phyloP scores from a whole-genome alignment of 2,329 filamentous ascomycete species.

The Didymella segeticola region DNA sequence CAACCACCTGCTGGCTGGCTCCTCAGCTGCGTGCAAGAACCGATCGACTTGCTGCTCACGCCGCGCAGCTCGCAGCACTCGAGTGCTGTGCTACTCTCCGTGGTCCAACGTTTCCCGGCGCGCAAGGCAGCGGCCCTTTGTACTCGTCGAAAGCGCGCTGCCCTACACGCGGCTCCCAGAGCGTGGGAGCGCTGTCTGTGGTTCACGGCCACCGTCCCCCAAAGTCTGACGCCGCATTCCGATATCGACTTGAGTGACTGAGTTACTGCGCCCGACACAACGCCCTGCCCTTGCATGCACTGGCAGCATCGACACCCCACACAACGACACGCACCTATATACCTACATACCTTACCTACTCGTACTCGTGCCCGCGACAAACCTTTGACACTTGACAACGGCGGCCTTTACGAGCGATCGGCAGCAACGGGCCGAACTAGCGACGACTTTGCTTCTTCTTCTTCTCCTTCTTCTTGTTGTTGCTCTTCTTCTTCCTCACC shows the following conservation, averaged over 20 bases:
- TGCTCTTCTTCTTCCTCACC: no score
- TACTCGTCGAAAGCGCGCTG: constrained; percentile 4
- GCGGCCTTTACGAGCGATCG: no score
- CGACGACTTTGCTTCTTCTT: no score
- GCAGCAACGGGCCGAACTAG: constrained; percentile 9
- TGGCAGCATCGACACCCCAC: not conserved
- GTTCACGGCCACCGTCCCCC: no score
- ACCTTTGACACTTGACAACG: no score
- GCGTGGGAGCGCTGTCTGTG: constrained; percentile 18
- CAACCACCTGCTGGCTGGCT: not conserved
- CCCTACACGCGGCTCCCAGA: constrained; percentile 20
- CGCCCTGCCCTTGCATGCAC: constrained; percentile 5
- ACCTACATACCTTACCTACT: constrained; percentile 13
- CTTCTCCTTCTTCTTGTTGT: no score
- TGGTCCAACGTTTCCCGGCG: constrained; percentile 5
- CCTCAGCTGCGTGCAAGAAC: not conserved
- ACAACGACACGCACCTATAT: not conserved
- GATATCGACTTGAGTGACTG: not conserved
- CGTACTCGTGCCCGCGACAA: no score
- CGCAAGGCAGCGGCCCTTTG: constrained; percentile 8
- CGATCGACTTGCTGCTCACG: not conserved
- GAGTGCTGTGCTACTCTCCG: not conserved
- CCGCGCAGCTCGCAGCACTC: not conserved
- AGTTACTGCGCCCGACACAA: constrained; percentile 4
- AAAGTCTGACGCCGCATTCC: constrained; percentile 16